These are phyloP conservation scores for Pseudogymnoascus sp. DNA, from an alignment of 2,329 filamentous ascomycete genomes.

Conservation along the genomic window DNA sequence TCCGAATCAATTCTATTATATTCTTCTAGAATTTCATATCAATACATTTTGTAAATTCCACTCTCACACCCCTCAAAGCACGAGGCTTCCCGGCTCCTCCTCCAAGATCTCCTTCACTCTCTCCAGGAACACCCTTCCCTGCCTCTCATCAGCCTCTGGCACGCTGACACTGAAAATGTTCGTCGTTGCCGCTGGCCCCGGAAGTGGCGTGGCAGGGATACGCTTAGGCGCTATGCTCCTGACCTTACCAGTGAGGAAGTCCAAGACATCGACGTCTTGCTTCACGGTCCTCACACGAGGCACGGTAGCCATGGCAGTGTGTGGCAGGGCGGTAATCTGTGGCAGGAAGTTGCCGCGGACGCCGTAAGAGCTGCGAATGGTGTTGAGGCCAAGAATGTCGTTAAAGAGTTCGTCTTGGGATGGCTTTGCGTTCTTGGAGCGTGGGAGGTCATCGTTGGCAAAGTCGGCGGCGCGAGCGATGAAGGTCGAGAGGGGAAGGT, in stretches of 20 bases:
- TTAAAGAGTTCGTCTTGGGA: slow-evolving; percentile 81
- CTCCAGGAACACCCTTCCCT: slow-evolving; percentile 74
- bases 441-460: slow-evolving; percentile 79
- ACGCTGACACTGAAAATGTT: slow-evolving; percentile 81
- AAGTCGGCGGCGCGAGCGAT: slow-evolving; percentile 75
- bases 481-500: slow-evolving; percentile 77
- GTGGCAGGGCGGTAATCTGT: slow-evolving; percentile 54
- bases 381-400: slow-evolving; percentile 66
- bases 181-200: slow-evolving; percentile 44
- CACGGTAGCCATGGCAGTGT: slow-evolving; percentile 30
- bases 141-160: slow-evolving; percentile 68
- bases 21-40: slow-evolving; percentile 1
- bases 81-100: slow-evolving; percentile 66
- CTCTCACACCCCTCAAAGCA: slow-evolving; percentile 39
- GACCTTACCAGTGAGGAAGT: slow-evolving; percentile 56
- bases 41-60: neutral
- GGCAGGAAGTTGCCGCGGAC: slow-evolving; percentile 61
- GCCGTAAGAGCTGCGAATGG: slow-evolving; percentile 39
- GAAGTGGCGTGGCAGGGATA: slow-evolving; percentile 29
- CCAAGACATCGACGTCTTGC: slow-evolving; percentile 65
- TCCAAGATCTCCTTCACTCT: slow-evolving; percentile 78
- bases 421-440: slow-evolving; percentile 52
- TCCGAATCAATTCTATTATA: slow-evolving; percentile 1
- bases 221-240: slow-evolving; percentile 25
- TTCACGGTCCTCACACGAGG: slow-evolving; percentile 23